Base-by-base conservation (phyloP, 306 rosid species). In the Cajanus cajan region DNA sequence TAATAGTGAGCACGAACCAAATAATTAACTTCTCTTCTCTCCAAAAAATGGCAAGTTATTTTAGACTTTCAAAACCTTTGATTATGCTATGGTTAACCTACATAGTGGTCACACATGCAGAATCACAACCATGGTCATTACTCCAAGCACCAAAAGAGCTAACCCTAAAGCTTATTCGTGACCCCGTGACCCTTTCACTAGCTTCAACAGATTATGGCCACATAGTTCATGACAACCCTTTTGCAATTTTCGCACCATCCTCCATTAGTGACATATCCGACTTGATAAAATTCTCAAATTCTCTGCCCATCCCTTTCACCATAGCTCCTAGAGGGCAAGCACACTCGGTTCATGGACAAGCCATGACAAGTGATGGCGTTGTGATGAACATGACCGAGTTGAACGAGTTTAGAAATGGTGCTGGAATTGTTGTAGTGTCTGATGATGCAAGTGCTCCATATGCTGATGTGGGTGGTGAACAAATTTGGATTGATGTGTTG, bases 401-500 rank as follows among this genome's bases (percentile, higher is more conserved):
- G 68, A 82, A 8, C 0, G 44, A 40, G 5, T 19, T 37, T 2
- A 50, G 71, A 71, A 72, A 71, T 47, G 84, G 84, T 16, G 0
- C 34, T 10, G 76, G 94, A 70, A 84, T 88, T 63, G 44, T 81
- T 4, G 77, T 90, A 9, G 81, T 90, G 28, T 28, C 78, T 11
- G 33, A 21, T 55, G 76, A 61, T 18, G 1, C 45, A 24, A 54
- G 31, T 0, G 40, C 11, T 11, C 12, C 69, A 11, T 95, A 86
- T 31, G 98, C 81, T 0, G 99, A 95, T 72, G 98, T 91, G 0
- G 94, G 99, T 1, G 97, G 88, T 5, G 97, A 88, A 77, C 94
- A 89, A 67, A 77, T 78, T 44, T 96, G 99, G 99, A 90, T 90
- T 11, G 88, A 96, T 76, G 90, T 96, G 6, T 50, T 96, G 77